Conservation (phyloP, 2,329 filamentous ascomycete species). For the Claviceps sp. region DNA sequence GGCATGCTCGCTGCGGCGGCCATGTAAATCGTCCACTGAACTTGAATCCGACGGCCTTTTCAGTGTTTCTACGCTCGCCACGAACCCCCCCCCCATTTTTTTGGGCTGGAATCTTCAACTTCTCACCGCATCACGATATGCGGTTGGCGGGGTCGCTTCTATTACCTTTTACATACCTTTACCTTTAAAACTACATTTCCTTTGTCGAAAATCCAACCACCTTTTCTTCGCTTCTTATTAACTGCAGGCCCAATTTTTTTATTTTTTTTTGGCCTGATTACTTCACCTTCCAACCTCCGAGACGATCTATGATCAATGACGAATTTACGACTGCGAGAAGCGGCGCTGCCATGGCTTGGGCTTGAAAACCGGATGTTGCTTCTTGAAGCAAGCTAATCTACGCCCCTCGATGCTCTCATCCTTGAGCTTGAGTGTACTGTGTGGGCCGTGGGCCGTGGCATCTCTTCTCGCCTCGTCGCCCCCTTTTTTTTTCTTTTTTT, state of each 20-base stretch:
- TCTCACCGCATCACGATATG: no score
- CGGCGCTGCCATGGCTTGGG: not conserved
- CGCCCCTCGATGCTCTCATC: not conserved
- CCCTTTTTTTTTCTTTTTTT: not conserved
- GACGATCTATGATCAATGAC: conserved; percentile 10
- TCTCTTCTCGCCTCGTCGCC: not conserved
- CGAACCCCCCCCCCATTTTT: not conserved
- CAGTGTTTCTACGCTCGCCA: not conserved
- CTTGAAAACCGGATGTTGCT: not conserved
- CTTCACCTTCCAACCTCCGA: conserved; percentile 2
- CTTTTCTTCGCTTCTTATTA: not conserved
- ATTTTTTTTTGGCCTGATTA: not conserved
- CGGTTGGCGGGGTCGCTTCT: no score
- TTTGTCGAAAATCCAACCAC: not conserved
- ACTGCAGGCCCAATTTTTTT: not conserved
- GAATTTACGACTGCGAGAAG: conserved; percentile 5
- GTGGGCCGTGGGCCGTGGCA: not conserved
- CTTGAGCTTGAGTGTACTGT: not conserved
- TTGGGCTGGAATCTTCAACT: no score
- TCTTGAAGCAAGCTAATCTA: no score
- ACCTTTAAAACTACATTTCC: not conserved
- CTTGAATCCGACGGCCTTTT: no score
- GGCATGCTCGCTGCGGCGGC: conserved; percentile 37
- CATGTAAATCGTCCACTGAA: conserved; percentile 25
- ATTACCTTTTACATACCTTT: no score